These are phyloP conservation scores for Gossypium anomalum DNA, from an alignment of 345 rosid species.

Conservation along the genomic window DNA sequence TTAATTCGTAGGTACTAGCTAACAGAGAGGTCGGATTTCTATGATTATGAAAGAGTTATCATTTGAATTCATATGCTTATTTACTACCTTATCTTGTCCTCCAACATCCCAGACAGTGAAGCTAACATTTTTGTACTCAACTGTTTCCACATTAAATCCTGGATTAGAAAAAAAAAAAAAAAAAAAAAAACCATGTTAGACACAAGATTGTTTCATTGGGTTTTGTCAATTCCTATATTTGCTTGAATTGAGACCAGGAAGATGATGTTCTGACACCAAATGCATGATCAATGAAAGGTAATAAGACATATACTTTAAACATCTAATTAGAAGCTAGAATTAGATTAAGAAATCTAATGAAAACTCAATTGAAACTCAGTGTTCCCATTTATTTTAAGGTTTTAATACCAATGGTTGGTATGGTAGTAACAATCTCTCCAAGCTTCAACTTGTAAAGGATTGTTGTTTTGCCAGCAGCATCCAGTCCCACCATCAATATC, in stretches of 20 bases:
- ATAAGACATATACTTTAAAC: neutral
- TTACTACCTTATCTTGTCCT: conserved; percentile 62
- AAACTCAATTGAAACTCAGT: neutral
- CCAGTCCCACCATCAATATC: conserved; percentile 74
- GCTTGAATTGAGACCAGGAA: neutral
- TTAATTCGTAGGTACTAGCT: neutral
- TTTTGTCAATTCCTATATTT: neutral
- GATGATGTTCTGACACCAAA: neutral
- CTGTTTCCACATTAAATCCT: conserved; percentile 66
- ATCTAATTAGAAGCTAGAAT: neutral
- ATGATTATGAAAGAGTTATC: neutral
- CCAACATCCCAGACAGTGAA: conserved; percentile 75
- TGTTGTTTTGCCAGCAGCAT: conserved; percentile 78
- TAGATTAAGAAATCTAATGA: neutral
- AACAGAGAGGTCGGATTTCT: neutral
- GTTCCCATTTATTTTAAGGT: neutral
- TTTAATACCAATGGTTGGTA: conserved; percentile 64
- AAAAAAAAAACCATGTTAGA: neutral
- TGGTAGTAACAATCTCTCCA: conserved; percentile 68
- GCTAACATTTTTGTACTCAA: conserved; percentile 66
- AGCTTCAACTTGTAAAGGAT: conserved; percentile 73
- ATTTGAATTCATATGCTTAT: neutral
- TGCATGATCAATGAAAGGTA: neutral
- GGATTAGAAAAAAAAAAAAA: neutral
- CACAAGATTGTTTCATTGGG: neutral